Evolutionary conservation across 2,329 filamentous ascomycete species (phyloP).

Genomic region (Chaetomiaceae sp.): DNA sequence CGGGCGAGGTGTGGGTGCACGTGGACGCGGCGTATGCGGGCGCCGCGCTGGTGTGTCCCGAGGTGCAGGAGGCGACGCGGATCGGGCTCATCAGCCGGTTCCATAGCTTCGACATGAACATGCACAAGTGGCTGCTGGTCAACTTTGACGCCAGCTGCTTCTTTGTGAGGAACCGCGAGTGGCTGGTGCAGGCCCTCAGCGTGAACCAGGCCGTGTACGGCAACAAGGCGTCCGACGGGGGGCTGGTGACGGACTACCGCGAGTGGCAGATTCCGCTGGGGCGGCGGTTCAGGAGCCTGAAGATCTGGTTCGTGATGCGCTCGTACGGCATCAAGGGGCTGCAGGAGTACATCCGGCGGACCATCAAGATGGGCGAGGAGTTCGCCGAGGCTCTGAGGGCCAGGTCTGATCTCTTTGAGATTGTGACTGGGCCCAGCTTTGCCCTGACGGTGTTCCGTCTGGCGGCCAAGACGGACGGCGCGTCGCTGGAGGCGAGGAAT

Average conservation of each 20-base stretch:
- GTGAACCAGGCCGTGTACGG: conserved; percentile 63
- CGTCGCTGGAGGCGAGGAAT: conserved; percentile 51
- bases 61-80: conserved; percentile 53
- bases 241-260: conserved; percentile 87
- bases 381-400: conserved; percentile 59
- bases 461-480: conserved; percentile 37
- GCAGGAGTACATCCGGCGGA: conserved; percentile 65
- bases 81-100: conserved; percentile 61
- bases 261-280: conserved; percentile 97
- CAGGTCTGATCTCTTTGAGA: conserved; percentile 66
- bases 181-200: conserved; percentile 76
- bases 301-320: conserved; percentile 92
- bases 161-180: conserved; percentile 68
- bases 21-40: conserved; percentile 93
- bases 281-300: conserved; percentile 79
- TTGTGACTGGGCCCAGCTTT: conserved; percentile 71
- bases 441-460: conserved; percentile 74
- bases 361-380: conserved; percentile 63
- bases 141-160: conserved; percentile 86
- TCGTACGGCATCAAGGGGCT: conserved; percentile 71
- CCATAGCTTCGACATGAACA: conserved; percentile 90
- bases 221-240: conserved; percentile 75
- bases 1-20: conserved; percentile 75
- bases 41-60: conserved; percentile 74
- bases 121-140: conserved; percentile 95